A percentile compares a stretch with the other conserved stretches of the same genome.
Evolutionary conservation across 1,284 basidiomycete genomes (phyloP).

Genomic region (Phylloboletellus chloephorus): DNA sequence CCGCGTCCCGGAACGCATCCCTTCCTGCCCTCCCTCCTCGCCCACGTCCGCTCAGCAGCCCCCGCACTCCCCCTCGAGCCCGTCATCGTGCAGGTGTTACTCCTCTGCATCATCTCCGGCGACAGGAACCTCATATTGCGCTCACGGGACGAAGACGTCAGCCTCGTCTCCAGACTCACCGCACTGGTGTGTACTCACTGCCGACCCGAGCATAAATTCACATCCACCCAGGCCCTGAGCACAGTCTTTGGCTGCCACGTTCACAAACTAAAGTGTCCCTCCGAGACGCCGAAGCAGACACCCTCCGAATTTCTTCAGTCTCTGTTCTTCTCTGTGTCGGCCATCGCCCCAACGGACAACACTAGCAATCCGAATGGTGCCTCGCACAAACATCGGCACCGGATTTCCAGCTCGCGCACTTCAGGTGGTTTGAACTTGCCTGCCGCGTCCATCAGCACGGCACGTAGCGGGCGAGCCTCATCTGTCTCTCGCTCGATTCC

Average conservation of each 20-base stretch:
- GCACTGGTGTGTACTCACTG: slow-evolving; percentile 45
- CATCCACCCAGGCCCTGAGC: slow-evolving; percentile 53
- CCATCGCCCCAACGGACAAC: slow-evolving; percentile 29
- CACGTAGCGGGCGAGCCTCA: slow-evolving; percentile 23
- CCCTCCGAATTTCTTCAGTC: slow-evolving; percentile 46
- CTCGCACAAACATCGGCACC: slow-evolving; percentile 23
- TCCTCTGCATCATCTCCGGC: slow-evolving; percentile 58
- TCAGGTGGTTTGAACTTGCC: slow-evolving; percentile 18
- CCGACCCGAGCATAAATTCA: slow-evolving; percentile 1
- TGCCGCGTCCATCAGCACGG: slow-evolving; percentile 16
- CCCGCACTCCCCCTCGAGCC: slow-evolving; percentile 53
- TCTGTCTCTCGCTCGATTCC: slow-evolving; percentile 22
- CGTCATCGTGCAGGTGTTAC: slow-evolving; percentile 58
- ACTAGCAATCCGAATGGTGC: slow-evolving; percentile 12
- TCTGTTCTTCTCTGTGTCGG: slow-evolving; percentile 43
- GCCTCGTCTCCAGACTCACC: slow-evolving; percentile 49
- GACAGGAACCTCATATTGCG: slow-evolving; percentile 58
- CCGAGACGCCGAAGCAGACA: slow-evolving; percentile 20
- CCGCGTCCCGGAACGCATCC: slow-evolving; percentile 40
- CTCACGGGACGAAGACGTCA: slow-evolving; percentile 55
- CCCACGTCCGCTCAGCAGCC: slow-evolving; percentile 39
- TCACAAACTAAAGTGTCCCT: slow-evolving; percentile 51
- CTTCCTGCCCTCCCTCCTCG: slow-evolving; percentile 50
- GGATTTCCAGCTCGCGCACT: slow-evolving; percentile 24
- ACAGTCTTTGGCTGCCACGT: slow-evolving; percentile 54